phyloP scores from a whole-genome alignment of 495 filamentous ascomycete genomes.

The Penicillium turbatum region DNA sequence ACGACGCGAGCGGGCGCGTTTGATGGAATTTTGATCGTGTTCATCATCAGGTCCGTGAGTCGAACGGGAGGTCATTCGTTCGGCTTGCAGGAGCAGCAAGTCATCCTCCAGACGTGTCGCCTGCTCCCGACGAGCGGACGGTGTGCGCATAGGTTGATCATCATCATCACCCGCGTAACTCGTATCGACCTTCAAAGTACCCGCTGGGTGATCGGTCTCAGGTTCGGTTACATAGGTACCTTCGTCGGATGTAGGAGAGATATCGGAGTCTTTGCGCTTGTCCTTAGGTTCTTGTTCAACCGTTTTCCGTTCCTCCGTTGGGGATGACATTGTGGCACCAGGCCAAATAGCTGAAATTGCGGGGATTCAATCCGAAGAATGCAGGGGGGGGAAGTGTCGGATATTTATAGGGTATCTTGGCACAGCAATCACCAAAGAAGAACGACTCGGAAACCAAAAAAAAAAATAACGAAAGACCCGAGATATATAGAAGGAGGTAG shows the following conservation, averaged over 20 bases:
- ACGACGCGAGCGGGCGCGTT: slow-evolving; percentile 46
- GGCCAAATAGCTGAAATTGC: slow-evolving; percentile 24
- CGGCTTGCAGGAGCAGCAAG: slow-evolving; percentile 74
- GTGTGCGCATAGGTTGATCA: slow-evolving; percentile 36
- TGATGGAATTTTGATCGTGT: slow-evolving; percentile 41
- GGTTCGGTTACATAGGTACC: slow-evolving; percentile 34
- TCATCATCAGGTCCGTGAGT: slow-evolving; percentile 42
- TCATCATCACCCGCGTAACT: slow-evolving; percentile 22
- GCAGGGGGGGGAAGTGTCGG: neutral
- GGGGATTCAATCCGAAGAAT: neutral
- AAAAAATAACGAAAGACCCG: neutral
- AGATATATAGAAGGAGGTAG: neutral
- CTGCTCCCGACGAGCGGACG: slow-evolving; percentile 58
- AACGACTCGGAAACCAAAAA: neutral
- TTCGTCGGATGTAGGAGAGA: slow-evolving; percentile 36
- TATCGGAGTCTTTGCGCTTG: slow-evolving; percentile 17
- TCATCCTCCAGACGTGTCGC: slow-evolving; percentile 77
- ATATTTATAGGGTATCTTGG: too few species aligned
- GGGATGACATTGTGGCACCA: slow-evolving; percentile 51
- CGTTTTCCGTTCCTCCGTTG: slow-evolving; percentile 40
- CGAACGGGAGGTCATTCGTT: slow-evolving; percentile 62
- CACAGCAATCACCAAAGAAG: too few species aligned
- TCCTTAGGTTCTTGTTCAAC: slow-evolving; percentile 23
- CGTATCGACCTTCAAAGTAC: slow-evolving; percentile 37
- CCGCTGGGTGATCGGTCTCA: slow-evolving; percentile 15